Base-by-base conservation (phyloP, 2,329 filamentous ascomycete species). In the Anthostomella pinea region DNA sequence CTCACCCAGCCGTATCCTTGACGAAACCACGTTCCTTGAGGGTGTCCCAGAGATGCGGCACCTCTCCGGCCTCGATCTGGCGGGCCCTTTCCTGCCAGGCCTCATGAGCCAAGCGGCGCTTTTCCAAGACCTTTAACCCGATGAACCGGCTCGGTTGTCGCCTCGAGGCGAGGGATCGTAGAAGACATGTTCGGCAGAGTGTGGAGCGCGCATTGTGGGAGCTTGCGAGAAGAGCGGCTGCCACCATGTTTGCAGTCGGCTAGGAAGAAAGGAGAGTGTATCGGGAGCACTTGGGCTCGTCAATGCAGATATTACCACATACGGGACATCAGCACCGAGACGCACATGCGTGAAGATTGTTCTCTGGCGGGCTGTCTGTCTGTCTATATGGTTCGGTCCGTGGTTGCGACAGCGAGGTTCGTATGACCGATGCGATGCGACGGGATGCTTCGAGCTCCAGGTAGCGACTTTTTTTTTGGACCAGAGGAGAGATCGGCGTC, bases 1-100 rank as follows among this genome's bases (percentile, higher is more conserved):
- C 74, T 48, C 68, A 87, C 83, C 84, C 86, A 48, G 85, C 83
- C 21, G 85, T 70, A 46, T 87, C 79, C 53, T 90, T 86, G 43
- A 91, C 68, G 46, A 78, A 81, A 27, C 85, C 87, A 52, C 87
- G 72, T 60, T 85, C 80, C 49, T 86, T 77, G 9, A 93, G 68
- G 13, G 83, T 52, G 34, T 78, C 75, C 65, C 85, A 79, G 35
- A 83, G 71, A 45, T 77, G 67, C 28, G 65, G 65, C 30, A 59
- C 38, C 48, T 75, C 62, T 28, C 80, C 79, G 1, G 61, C 58
- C 33, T 65, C 29, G 28, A 83, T 79, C 39, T 57, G 52, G 22
- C 62, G 39, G 3, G 75, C 75, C 33, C 62, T 60, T 29, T 60
- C 44, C 11, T 64, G 49, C 79, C 80, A 84, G 14, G 65, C 54